phyloP scores from a whole-genome alignment of 2,329 filamentous ascomycete species.

The Allantophomopsis lycopodina region DNA sequence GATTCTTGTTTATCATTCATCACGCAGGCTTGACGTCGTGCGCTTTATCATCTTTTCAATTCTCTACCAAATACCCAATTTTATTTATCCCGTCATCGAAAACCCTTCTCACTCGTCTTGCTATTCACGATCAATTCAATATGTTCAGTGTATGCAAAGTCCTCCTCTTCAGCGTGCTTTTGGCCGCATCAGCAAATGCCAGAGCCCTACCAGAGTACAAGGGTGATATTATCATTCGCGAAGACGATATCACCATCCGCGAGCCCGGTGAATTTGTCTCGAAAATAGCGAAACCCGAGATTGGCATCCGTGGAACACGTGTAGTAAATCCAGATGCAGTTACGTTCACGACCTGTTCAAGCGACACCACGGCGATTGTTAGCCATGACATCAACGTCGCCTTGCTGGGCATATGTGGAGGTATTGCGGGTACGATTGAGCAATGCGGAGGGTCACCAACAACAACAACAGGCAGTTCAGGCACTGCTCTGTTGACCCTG shows the following conservation, averaged over 20 bases:
- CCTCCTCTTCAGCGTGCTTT: not conserved
- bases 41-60: not conserved
- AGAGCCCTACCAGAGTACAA: no score
- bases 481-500: slow-evolving; percentile 34
- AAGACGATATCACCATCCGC: no score
- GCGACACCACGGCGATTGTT: not conserved
- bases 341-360: not conserved
- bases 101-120: no score
- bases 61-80: not conserved
- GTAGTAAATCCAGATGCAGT: not conserved
- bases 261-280: no score
- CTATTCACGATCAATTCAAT: not conserved
- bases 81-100: not conserved
- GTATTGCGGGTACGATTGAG: slow-evolving; percentile 28
- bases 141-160: not conserved
- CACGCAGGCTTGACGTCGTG: not conserved
- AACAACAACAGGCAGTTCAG: slow-evolving; percentile 30
- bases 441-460: slow-evolving; percentile 29
- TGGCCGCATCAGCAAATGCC: not conserved
- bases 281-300: no score
- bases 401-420: slow-evolving; percentile 32
- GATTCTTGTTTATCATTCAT: not conserved
- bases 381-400: slow-evolving; percentile 34
- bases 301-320: not conserved
- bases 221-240: no score